Evolutionary conservation across 1,284 basidiomycete species (phyloP).

Genomic region (Pseudozyma thailandica): DNA sequence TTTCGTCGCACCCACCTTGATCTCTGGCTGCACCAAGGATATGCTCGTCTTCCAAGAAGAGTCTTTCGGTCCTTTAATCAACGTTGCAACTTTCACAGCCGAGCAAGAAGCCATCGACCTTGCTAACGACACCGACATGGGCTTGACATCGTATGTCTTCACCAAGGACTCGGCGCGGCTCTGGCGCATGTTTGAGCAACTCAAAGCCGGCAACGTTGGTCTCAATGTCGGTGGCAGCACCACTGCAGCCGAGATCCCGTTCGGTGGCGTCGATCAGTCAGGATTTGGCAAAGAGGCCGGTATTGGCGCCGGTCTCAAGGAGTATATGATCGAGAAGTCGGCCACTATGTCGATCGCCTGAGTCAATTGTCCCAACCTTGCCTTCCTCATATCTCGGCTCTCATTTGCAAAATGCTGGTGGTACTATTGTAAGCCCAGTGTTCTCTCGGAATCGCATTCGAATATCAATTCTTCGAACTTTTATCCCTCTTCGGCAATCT

Average conservation of each 20-base stretch:
- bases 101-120: constrained; percentile 89
- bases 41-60: constrained; percentile 70
- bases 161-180: constrained; percentile 83
- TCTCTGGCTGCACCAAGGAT: constrained; percentile 79
- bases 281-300: constrained; percentile 72
- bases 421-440: no score
- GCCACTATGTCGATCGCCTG: constrained; percentile 48
- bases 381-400: not conserved
- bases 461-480: no score
- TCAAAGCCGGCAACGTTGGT: constrained; percentile 96
- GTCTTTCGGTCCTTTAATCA: constrained; percentile 69
- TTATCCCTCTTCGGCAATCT: no score
- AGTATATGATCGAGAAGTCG: constrained; percentile 71
- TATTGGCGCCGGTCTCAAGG: constrained; percentile 79
- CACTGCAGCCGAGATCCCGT: constrained; percentile 69
- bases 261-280: constrained; percentile 91
- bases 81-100: constrained; percentile 80
- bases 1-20: constrained; percentile 87
- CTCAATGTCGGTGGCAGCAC: constrained; percentile 68
- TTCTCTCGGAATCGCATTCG: no score
- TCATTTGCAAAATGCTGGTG: no score
- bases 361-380: not conserved
- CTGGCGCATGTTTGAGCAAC: constrained; percentile 91
- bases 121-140: constrained; percentile 86
- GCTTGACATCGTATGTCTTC: constrained; percentile 75